phyloP scores from a whole-genome alignment of 441 rosid species.

The Arabidopsis hybrid region DNA sequence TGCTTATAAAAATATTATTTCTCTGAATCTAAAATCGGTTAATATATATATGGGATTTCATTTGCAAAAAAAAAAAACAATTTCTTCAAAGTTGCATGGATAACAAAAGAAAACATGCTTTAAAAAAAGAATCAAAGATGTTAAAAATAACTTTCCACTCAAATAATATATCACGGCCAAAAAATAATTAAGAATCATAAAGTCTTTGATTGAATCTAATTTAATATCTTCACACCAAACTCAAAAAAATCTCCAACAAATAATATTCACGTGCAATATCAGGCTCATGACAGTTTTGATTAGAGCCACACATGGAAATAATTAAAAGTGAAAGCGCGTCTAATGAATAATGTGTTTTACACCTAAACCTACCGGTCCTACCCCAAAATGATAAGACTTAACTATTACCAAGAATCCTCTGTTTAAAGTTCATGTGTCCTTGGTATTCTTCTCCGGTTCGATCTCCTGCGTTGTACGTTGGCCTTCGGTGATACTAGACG shows the following conservation, averaged over 20 bases:
- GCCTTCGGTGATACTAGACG: conserved; percentile 49
- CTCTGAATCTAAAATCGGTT: no score
- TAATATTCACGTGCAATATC: conserved; percentile 10
- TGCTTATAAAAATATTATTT: not conserved
- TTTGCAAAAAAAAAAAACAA: not conserved
- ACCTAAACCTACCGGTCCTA: conserved; percentile 20
- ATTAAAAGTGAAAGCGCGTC: conserved; percentile 13
- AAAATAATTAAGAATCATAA: conserved; percentile 13
- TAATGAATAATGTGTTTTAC: conserved; percentile 5
- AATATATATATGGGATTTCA: not conserved
- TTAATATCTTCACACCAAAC: conserved; percentile 12
- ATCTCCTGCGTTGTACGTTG: conserved; percentile 48
- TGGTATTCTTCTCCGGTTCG: conserved; percentile 17
- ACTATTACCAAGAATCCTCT: conserved; percentile 14
- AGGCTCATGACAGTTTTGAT: conserved; percentile 2
- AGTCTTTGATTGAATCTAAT: conserved; percentile 5
- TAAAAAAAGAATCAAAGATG: not conserved
- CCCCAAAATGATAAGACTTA: conserved; percentile 18
- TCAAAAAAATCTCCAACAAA: not conserved
- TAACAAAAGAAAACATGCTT: not conserved
- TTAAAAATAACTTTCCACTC: no score
- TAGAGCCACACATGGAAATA: conserved; percentile 23
- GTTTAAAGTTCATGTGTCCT: conserved; percentile 16
- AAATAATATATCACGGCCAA: not conserved
- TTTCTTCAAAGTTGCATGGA: not conserved